Evolutionary conservation across 345 rosid genomes (phyloP).

Genomic region (Citrus reticulata): DNA sequence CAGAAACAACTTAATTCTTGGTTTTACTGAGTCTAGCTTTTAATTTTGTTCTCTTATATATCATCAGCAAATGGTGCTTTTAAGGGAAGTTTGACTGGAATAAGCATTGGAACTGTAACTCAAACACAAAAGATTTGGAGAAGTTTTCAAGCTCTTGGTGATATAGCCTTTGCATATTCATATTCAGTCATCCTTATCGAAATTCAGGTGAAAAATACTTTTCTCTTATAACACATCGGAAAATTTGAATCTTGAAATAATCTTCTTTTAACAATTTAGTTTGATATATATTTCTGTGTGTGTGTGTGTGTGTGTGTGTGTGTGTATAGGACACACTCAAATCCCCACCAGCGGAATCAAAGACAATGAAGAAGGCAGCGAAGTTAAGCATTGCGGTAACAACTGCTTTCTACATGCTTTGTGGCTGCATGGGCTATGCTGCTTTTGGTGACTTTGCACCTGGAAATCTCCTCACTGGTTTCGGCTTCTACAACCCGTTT

Average conservation of each 20-base stretch:
- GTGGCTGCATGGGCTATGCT: constrained; percentile 62
- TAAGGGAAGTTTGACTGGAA: constrained; percentile 73
- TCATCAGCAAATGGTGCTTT: constrained; percentile 43
- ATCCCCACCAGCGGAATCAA: constrained; percentile 47
- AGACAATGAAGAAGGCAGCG: constrained; percentile 53
- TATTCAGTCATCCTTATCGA: constrained; percentile 70
- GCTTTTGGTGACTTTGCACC: constrained; percentile 58
- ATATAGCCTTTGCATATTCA: constrained; percentile 86
- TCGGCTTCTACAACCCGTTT: constrained; percentile 58
- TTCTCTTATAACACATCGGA: neutral
- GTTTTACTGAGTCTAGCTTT: neutral
- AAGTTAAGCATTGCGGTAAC: constrained; percentile 38
- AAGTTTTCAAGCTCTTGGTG: constrained; percentile 82
- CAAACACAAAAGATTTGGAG: constrained; percentile 76
- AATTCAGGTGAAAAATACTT: constrained; percentile 53
- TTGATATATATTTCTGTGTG: no score
- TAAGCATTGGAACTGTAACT: constrained; percentile 57
- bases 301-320: no score
- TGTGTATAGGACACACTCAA: constrained; percentile 37
- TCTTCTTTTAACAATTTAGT: neutral
- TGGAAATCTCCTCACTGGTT: constrained; percentile 56
- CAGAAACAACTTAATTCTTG: neutral
- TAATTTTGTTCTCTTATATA: neutral
- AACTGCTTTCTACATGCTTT: constrained; percentile 48
- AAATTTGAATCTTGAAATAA: neutral